Base-by-base conservation (phyloP, 192 early-diverging fungal genomes). In the Cetraspora pellucida region DNA sequence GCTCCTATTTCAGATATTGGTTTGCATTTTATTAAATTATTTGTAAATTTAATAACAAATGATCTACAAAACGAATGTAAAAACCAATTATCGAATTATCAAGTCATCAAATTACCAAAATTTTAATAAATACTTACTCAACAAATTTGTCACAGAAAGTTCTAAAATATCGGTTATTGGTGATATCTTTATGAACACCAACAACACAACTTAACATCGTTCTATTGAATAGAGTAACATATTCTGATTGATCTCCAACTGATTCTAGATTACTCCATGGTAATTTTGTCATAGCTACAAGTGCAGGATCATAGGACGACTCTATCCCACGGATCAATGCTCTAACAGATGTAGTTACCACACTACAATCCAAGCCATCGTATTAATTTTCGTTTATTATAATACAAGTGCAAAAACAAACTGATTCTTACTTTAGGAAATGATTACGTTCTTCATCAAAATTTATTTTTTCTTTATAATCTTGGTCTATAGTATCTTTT, bases 211-310 rank as follows among this genome's bases (percentile, higher is more conserved):
- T 77, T 23, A 81, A 82, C 3, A 97, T 77, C 10, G 85, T 85
- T 2, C 80, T 82, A 45, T 90, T 90, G 13, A 95, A 86, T 72
- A 86, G 73, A 4, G 89, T 85, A 13, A 99, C 89, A 80, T 97
- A 96, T 52, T 88, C 90, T 0, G 94, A 95, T 80, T 99, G 97
- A 82, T 99, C 97, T 13, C 96, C 97, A 19, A 98, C 96, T 10
- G 90, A 85, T 67, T 94, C 91, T 63, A 98, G 75, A 0, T 86
- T 87, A 7, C 85, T 90, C 96, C 97, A 99, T 3, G 87, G 87
- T 13, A 91, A 83, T 73, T 90, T 89, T 6, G 90, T 77, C 93
- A 99, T 95, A 27, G 85, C 75, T 1, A 85, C 80, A 37, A 97
- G 78, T 11, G 90, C 89, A 10, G 91, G 82, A 43, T 94, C 96